Conservation (phyloP, 2,329 filamentous ascomycete genomes). For the Atkinsonella hypoxylon region DNA sequence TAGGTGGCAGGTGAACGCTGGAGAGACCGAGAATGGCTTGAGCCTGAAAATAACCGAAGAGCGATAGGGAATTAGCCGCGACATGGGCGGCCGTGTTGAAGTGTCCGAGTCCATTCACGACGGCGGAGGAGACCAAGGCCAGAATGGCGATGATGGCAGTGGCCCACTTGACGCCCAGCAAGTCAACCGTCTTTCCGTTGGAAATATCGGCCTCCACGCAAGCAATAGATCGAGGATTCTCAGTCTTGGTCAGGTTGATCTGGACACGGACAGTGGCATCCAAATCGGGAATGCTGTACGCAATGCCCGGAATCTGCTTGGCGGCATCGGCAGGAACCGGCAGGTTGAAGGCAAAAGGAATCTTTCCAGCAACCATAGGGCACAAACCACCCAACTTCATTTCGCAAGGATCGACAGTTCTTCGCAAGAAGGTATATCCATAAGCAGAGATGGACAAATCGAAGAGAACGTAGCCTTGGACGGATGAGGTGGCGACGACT, state of each 20-base stretch:
- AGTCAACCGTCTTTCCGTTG: constrained; percentile 85
- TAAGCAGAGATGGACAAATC: constrained; percentile 70
- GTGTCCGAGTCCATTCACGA: constrained; percentile 82
- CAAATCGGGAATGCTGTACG: constrained; percentile 81
- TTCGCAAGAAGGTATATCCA: constrained; percentile 59
- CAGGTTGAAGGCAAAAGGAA: constrained; percentile 62
- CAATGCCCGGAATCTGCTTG: constrained; percentile 63
- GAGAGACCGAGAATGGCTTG: constrained; percentile 86
- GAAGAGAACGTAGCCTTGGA: constrained; percentile 71
- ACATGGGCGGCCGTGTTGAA: constrained; percentile 92
- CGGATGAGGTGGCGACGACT: constrained; percentile 69
- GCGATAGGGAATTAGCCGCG: constrained; percentile 83
- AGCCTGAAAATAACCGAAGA: constrained; percentile 89
- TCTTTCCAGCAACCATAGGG: constrained; percentile 78
- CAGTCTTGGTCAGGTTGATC: constrained; percentile 57
- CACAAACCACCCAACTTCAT: constrained; percentile 63
- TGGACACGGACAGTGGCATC: constrained; percentile 75
- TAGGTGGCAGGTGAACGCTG: constrained; percentile 68
- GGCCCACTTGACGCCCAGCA: constrained; percentile 78
- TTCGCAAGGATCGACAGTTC: constrained; percentile 65
- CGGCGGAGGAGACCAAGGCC: constrained; percentile 70
- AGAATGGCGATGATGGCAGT: constrained; percentile 80
- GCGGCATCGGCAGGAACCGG: constrained; percentile 44
- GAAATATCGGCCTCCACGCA: constrained; percentile 82
- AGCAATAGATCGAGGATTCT: constrained; percentile 49